These are phyloP conservation scores for Apiotrichum laibachii DNA, from an alignment of 1,284 basidiomycete species.

Conservation along the genomic window DNA sequence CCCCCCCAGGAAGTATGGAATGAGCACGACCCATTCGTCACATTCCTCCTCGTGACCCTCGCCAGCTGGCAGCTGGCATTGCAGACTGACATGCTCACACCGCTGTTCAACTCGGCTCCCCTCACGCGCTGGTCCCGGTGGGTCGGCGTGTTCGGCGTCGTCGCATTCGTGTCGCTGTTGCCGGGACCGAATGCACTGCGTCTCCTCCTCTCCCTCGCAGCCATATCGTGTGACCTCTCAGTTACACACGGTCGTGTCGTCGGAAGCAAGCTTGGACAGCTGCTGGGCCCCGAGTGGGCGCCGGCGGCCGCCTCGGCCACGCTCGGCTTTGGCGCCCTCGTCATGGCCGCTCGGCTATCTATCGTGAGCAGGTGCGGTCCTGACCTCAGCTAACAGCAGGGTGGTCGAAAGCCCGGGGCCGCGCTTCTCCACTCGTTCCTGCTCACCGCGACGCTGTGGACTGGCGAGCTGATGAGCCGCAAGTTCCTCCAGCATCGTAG, in stretches of 20 bases:
- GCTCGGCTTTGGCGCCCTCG: neutral
- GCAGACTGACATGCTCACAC: neutral
- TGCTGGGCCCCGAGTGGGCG: slow-evolving; percentile 4
- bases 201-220: neutral
- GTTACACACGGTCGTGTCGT: neutral
- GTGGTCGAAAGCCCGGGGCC: neutral
- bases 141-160: slow-evolving; percentile 1
- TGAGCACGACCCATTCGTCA: neutral
- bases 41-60: neutral
- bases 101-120: slow-evolving; percentile 11
- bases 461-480: neutral
- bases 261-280: neutral
- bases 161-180: neutral
- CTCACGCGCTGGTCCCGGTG: slow-evolving; percentile 7
- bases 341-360: neutral
- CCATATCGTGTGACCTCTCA: neutral
- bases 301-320: neutral
- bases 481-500: neutral
- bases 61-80: slow-evolving; percentile 1
- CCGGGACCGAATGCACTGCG: neutral
- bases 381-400: neutral
- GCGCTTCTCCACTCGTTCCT: neutral
- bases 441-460: neutral
- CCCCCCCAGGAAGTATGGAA: neutral
- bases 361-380: neutral